Base-by-base conservation (phyloP, 2,329 filamentous ascomycete species). In the Pezicula radicicola region DNA sequence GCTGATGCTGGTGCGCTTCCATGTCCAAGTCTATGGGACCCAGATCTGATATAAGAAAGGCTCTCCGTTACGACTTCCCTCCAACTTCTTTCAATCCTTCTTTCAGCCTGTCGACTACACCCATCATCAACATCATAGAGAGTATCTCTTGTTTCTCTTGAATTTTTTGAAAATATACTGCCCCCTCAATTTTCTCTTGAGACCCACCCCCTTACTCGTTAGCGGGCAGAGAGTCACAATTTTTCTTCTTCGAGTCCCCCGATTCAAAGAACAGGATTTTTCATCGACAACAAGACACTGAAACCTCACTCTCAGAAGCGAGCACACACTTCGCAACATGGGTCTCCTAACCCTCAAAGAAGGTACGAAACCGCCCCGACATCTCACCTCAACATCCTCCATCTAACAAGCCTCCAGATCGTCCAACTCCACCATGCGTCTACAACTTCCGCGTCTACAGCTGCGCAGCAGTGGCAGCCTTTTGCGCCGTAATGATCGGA, bases 391-490 rank as follows among this genome's bases (percentile, higher is more conserved):
- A 16, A 49, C 19, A 40, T 4, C 8, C 35, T 42, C 19, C 42
- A 60, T 53, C 37, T 41, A 49, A 87, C 55, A 80, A 75, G 1
- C 76, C 27, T 6, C 4, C 27, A 64, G 78, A 81, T 60, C 66
- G 78, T 68, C 76, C 78, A 30, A 81, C 78, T 67, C 79, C 78
- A 4, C 72, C 71, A 61, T 74, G 72, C 55, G 77, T 82, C 54
- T 82, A 82, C 72, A 81, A 81, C 68, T 82, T 78, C 77, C 75
- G 78, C 35, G 76, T 82, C 54, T 82, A 81, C 59, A 61, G 67
- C 28, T 80, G 74, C 56, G 79, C 79, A 6, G 68, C 73, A 45
- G 70, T 78, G 21, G 78, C 78, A n/a, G 80, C 78, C 1, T 79
- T 79, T 52, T 76, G 77, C 25, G 74, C 79, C 25, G 80, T 76